Evolutionary conservation across 1,284 basidiomycete genomes (phyloP).

Genomic region (Takashimella koratensis): DNA sequence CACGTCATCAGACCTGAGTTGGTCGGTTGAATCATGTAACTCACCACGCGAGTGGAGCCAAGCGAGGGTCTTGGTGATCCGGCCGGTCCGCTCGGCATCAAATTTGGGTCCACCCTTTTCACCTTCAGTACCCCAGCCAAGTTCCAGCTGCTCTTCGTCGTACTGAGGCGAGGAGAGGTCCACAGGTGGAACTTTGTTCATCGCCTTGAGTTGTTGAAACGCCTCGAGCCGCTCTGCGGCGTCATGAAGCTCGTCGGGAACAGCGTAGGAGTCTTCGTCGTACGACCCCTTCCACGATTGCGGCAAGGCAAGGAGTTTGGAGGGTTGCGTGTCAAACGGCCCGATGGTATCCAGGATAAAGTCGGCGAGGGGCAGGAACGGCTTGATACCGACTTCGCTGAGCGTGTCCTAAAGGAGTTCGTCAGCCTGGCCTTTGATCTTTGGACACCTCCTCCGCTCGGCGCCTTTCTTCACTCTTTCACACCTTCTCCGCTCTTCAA

Average conservation of each 20-base stretch:
- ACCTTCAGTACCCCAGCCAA: too few species aligned
- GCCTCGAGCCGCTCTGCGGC: conserved; percentile 13
- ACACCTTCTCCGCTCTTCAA: too few species aligned
- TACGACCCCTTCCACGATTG: conserved; percentile 33
- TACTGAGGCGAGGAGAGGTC: neutral
- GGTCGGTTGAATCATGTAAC: conserved; percentile 13
- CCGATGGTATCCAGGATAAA: conserved; percentile 46
- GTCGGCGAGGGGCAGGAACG: conserved; percentile 50
- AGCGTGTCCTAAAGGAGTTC: conserved; percentile 42
- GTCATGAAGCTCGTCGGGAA: conserved; percentile 29
- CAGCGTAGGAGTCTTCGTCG: conserved; percentile 24
- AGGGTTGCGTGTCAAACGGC: conserved; percentile 34
- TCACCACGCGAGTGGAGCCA: conserved; percentile 80
- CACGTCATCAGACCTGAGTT: neutral
- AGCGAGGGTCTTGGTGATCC: conserved; percentile 69
- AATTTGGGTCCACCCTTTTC: conserved; percentile 57
- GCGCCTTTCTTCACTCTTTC: too few species aligned
- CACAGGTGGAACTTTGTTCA: conserved; percentile 10
- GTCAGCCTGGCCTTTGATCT: neutral
- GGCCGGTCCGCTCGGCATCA: conserved; percentile 50
- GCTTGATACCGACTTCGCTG: conserved; percentile 50
- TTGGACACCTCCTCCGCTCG: neutral
- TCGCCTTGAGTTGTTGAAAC: conserved; percentile 6
- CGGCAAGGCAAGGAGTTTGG: neutral
- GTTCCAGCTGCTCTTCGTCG: conserved; percentile 3